Evolutionary conservation across 2,329 filamentous ascomycete genomes (phyloP).

Genomic region (Diaporthe ilicicola): DNA sequence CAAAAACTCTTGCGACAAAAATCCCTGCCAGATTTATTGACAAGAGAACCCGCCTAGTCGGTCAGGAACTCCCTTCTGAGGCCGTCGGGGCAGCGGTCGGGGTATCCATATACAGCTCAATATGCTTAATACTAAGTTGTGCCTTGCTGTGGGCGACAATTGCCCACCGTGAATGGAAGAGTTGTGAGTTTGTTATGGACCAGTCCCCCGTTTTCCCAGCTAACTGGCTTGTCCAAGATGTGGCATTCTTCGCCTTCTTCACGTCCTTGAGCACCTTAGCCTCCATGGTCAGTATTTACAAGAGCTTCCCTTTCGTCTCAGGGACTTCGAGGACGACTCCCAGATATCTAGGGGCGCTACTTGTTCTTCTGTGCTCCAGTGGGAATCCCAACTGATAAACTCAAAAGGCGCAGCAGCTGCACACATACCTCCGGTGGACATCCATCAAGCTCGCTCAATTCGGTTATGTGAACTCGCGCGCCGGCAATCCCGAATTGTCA

Average conservation of each 20-base stretch:
- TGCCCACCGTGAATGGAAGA: conserved; percentile 44
- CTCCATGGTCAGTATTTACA: conserved; percentile 42
- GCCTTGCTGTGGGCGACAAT: conserved; percentile 29
- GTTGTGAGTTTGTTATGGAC: conserved; percentile 45
- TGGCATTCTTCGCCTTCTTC: conserved; percentile 49
- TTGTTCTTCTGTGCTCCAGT: background rate
- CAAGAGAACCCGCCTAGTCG: background rate
- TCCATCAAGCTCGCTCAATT: conserved; percentile 51
- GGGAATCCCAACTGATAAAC: background rate
- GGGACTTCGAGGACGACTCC: background rate
- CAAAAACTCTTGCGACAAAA: background rate
- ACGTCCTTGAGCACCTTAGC: conserved; percentile 47
- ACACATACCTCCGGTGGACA: conserved; percentile 50
- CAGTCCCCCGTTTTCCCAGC: background rate
- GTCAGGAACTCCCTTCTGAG: conserved; percentile 28
- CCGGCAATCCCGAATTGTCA: conserved; percentile 50
- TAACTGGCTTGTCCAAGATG: conserved; percentile 43
- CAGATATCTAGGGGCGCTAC: background rate
- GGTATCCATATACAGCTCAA: conserved; percentile 30
- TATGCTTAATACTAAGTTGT: conserved; percentile 26
- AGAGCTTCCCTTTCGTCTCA: too few species aligned
- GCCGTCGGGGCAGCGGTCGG: conserved; percentile 27
- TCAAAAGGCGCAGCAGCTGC: conserved; percentile 47
- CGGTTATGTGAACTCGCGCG: conserved; percentile 44
- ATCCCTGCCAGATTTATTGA: background rate